phyloP scores from a whole-genome alignment of 2,329 filamentous ascomycete species.

The Trichoderma sp. region DNA sequence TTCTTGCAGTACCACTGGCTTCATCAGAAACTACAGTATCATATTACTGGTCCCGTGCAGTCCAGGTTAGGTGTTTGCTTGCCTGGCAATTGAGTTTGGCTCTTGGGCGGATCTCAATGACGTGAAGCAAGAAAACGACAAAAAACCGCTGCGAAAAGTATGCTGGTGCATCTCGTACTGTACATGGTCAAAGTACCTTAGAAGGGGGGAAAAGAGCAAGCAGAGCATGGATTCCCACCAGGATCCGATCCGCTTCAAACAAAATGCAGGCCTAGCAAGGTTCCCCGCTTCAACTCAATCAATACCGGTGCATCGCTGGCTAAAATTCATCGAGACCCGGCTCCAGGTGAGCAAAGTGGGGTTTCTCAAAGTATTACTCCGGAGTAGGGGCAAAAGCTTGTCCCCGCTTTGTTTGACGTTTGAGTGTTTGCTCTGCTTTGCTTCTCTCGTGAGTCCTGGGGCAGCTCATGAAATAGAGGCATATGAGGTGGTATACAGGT shows the following conservation, averaged over 20 bases:
- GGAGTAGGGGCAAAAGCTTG: background rate
- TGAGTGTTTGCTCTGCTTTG: background rate
- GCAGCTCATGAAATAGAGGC: background rate
- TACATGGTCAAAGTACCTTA: background rate
- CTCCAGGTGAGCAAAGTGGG: constrained; percentile 12
- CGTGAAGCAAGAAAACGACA: background rate
- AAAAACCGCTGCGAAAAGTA: too few species aligned
- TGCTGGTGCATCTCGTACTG: background rate
- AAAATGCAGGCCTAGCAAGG: constrained; percentile 1
- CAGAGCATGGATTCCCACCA: background rate
- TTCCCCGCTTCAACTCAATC: constrained; percentile 15
- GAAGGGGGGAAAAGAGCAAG: background rate
- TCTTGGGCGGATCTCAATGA: background rate
- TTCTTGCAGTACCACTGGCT: background rate
- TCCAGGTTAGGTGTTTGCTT: background rate
- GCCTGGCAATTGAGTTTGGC: background rate
- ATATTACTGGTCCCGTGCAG: background rate
- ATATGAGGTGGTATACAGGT: background rate
- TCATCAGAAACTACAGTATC: background rate
- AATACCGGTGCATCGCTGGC: constrained; percentile 2
- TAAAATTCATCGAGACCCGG: background rate
- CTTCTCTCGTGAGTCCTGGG: background rate
- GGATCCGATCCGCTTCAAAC: background rate
- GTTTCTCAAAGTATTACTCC: background rate
- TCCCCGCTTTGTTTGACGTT: constrained; percentile 1